Evolutionary conservation across 768 basidiomycete genomes (phyloP).

Genomic region (Coprinopsis strossmayeri): DNA sequence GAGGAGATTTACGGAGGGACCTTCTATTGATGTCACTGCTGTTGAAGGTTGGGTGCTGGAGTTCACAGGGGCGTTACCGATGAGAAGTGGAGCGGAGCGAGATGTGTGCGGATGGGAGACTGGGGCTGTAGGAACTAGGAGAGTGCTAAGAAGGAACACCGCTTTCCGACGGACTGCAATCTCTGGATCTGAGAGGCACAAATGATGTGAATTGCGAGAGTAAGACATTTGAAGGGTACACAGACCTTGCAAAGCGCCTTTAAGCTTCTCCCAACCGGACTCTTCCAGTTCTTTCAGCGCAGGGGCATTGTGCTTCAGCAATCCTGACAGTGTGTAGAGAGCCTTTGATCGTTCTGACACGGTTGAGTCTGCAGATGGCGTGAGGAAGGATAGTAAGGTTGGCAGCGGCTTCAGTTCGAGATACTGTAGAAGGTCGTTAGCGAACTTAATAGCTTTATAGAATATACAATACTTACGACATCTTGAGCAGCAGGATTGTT

Average conservation of each 20-base stretch:
- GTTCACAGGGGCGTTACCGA: conserved; percentile 6
- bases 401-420: conserved; percentile 61
- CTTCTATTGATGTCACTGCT: conserved; percentile 7
- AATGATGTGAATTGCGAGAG: not conserved
- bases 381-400: conserved; percentile 53
- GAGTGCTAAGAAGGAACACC: conserved; percentile 62
- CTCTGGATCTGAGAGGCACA: conserved; percentile 54
- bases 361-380: conserved; percentile 41
- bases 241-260: conserved; percentile 55
- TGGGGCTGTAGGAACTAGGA: conserved; percentile 44
- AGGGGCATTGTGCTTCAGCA: conserved; percentile 69
- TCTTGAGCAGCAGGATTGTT: conserved; percentile 85
- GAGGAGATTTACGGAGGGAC: conserved; percentile 13
- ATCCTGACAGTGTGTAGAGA: conserved; percentile 72
- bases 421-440: conserved; percentile 40
- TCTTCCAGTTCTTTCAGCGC: conserved; percentile 45
- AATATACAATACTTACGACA: conserved; percentile 41
- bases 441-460: not conserved
- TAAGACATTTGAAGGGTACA: not conserved
- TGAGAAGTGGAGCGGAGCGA: conserved; percentile 6
- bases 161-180: conserved; percentile 62
- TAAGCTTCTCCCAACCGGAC: conserved; percentile 62
- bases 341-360: conserved; percentile 67
- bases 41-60: conserved; percentile 8
- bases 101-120: not conserved